These are phyloP conservation scores for Calonectria naviculata DNA, from an alignment of 2,329 filamentous ascomycete species.

Conservation along the genomic window DNA sequence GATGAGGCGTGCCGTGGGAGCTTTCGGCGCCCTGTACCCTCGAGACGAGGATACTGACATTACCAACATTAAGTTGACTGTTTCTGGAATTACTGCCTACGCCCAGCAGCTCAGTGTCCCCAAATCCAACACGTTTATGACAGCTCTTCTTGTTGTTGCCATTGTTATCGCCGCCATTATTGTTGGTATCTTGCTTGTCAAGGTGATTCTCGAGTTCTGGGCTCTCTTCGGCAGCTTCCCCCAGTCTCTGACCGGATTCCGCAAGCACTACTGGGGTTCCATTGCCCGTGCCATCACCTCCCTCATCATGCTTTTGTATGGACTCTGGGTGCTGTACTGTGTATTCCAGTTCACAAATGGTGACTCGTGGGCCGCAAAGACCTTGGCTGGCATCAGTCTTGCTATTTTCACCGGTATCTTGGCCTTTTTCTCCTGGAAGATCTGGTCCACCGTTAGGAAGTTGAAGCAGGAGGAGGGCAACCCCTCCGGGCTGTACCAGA, in stretches of 20 bases:
- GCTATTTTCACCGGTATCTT: slow-evolving; percentile 83
- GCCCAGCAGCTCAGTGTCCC: slow-evolving; percentile 88
- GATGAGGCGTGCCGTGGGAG: slow-evolving; percentile 62
- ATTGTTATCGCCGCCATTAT: slow-evolving; percentile 87
- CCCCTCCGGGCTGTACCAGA: slow-evolving; percentile 78
- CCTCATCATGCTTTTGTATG: slow-evolving; percentile 91
- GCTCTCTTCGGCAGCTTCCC: slow-evolving; percentile 91
- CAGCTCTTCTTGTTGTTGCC: slow-evolving; percentile 86
- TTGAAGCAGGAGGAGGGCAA: slow-evolving; percentile 84
- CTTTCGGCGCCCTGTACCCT: slow-evolving; percentile 60
- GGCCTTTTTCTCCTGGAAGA: slow-evolving; percentile 86
- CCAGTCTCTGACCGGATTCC: slow-evolving; percentile 81
- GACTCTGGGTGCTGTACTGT: slow-evolving; percentile 95
- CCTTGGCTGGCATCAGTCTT: slow-evolving; percentile 84
- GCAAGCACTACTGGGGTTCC: slow-evolving; percentile 95
- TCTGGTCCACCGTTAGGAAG: slow-evolving; percentile 79
- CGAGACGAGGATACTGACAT: slow-evolving; percentile 52
- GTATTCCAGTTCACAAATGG: slow-evolving; percentile 94
- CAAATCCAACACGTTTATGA: slow-evolving; percentile 95
- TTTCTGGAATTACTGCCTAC: slow-evolving; percentile 83
- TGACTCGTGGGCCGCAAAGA: slow-evolving; percentile 93
- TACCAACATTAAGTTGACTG: slow-evolving; percentile 57
- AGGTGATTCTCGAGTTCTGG: slow-evolving; percentile 92
- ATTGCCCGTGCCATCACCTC: slow-evolving; percentile 90
- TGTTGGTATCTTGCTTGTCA: slow-evolving; percentile 88